Evolutionary conservation across 2,329 filamentous ascomycete species (phyloP).

Genomic region (Diaporthe velutina): DNA sequence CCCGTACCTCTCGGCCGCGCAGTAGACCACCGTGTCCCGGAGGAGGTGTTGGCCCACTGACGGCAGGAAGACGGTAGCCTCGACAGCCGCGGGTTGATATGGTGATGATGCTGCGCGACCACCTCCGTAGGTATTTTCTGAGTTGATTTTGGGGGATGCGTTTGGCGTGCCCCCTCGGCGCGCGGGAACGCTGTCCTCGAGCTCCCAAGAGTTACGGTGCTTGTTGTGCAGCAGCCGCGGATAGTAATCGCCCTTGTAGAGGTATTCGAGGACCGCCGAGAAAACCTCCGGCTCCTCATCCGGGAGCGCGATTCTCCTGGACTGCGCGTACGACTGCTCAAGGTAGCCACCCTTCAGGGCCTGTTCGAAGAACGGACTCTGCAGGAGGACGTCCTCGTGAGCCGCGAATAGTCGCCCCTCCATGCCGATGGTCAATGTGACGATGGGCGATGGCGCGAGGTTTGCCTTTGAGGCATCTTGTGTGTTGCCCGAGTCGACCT

Average conservation of each 20-base stretch:
- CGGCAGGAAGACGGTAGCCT: slow-evolving; percentile 83
- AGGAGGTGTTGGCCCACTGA: slow-evolving; percentile 83
- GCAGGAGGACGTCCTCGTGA: slow-evolving; percentile 90
- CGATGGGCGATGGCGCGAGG: slow-evolving; percentile 75
- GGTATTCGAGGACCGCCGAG: slow-evolving; percentile 93
- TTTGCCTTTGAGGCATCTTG: slow-evolving; percentile 31
- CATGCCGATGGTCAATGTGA: slow-evolving; percentile 86
- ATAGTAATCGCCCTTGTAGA: slow-evolving; percentile 97
- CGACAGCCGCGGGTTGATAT: slow-evolving; percentile 73
- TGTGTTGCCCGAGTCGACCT: slow-evolving; percentile 35
- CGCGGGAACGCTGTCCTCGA: slow-evolving; percentile 75
- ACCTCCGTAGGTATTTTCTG: slow-evolving; percentile 49
- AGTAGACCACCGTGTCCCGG: slow-evolving; percentile 95
- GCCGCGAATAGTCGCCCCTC: slow-evolving; percentile 94
- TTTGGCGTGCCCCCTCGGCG: slow-evolving; percentile 56
- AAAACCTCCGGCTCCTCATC: slow-evolving; percentile 91
- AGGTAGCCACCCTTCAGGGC: slow-evolving; percentile 80
- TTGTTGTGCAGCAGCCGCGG: slow-evolving; percentile 90
- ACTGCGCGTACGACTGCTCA: slow-evolving; percentile 68
- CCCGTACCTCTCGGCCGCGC: slow-evolving; percentile 89
- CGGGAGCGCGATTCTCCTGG: slow-evolving; percentile 80
- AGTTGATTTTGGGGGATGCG: slow-evolving; percentile 65
- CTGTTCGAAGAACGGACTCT: slow-evolving; percentile 86
- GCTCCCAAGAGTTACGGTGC: slow-evolving; percentile 87
- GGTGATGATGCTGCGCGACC: slow-evolving; percentile 60